Base-by-base conservation (phyloP, 2,329 filamentous ascomycete genomes). In the Claviceps digitariae region DNA sequence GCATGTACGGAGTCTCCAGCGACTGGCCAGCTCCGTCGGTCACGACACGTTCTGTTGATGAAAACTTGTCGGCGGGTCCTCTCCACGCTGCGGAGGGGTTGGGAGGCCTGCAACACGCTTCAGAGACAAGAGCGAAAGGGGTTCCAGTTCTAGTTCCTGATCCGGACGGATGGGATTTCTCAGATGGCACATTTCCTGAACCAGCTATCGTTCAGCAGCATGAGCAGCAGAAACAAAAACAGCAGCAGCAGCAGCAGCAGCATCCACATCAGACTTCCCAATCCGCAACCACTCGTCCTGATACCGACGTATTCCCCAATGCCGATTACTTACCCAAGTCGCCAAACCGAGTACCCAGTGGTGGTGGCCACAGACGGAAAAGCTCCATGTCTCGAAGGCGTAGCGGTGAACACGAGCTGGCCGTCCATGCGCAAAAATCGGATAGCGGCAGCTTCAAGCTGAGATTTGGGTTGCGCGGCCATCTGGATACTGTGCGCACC, bases 401-500 rank as follows among this genome's bases (percentile, higher is more conserved):
- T 58, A 87, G 82, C 57, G 74, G 80, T 8, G 90, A 95, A 21
- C 75, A 82, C 46, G 81, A 83, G 41, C 64, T 82, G 40, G 74
- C 76, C 0, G 62, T 81, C 31, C 75, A 74, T 38, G 64, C 66
- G 2, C 74, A 81, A 53, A 87, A 83, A 63, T 69, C 75, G 1
- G 90, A 96, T 56, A 79, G 75, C 27, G 79, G 82, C 17, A 89
- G 79, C 59, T 97, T 98, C 73, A 96, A 94, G 68, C 84, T 97
- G 55, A 82, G 90, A 50, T 97, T 95, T 64, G 91, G 90, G 4
- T 76, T 98, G 4, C 80, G 91, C 51, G 93, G 93, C 1, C 93
- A 98, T 67, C 77, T 98, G 2, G 90, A 97, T 65, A 90, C 94
- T 2, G 89, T 98, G 5, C 84, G 93, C 43, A 89, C 89, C 1